A percentile compares a stretch with the other conserved stretches of the same genome.
Evolutionary conservation across 2,329 filamentous ascomycete species (phyloP).

Genomic region (Sodiomyces alkalinus): DNA sequence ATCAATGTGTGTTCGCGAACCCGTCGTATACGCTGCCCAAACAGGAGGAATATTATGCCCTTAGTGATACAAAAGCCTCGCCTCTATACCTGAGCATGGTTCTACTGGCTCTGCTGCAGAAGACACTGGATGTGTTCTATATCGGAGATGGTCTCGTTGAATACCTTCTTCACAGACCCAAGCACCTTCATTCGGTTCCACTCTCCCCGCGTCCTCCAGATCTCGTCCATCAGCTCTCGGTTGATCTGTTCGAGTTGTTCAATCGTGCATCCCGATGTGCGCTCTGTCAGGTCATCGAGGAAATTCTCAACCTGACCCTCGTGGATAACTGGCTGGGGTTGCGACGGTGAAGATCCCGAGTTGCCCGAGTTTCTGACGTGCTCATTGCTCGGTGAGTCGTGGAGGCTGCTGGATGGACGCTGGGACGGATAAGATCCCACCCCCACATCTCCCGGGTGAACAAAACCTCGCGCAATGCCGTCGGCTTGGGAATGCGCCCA

Average conservation of each 20-base stretch:
- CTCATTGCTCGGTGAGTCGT: conserved; percentile 22
- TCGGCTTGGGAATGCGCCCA: conserved; percentile 46
- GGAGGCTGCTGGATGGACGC: conserved; percentile 21
- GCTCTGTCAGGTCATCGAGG: conserved; percentile 45
- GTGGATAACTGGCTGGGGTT: conserved; percentile 25
- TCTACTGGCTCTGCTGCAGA: conserved; percentile 26
- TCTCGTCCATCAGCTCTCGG: conserved; percentile 73
- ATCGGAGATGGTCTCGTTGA: conserved; percentile 60
- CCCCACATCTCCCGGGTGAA: conserved; percentile 11
- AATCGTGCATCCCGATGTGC: conserved; percentile 65
- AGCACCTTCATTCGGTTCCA: conserved; percentile 73
- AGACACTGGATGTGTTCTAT: conserved; percentile 41
- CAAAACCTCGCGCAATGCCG: conserved; percentile 26
- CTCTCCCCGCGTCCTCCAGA: conserved; percentile 67
- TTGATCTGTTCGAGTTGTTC: conserved; percentile 94
- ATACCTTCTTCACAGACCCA: conserved; percentile 46
- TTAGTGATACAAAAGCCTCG: background rate
- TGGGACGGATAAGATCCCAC: conserved; percentile 21
- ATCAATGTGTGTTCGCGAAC: no score
- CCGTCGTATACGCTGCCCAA: no score
- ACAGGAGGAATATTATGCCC: no score
- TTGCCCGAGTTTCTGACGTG: conserved; percentile 6
- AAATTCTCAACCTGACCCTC: conserved; percentile 39
- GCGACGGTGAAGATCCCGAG: conserved; percentile 7
- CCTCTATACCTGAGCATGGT: background rate